Percentiles rank a stretch among this genome's conserved stretches.
Conservation (phyloP, 345 rosid genomes). For the Ailanthus altissimus region DNA sequence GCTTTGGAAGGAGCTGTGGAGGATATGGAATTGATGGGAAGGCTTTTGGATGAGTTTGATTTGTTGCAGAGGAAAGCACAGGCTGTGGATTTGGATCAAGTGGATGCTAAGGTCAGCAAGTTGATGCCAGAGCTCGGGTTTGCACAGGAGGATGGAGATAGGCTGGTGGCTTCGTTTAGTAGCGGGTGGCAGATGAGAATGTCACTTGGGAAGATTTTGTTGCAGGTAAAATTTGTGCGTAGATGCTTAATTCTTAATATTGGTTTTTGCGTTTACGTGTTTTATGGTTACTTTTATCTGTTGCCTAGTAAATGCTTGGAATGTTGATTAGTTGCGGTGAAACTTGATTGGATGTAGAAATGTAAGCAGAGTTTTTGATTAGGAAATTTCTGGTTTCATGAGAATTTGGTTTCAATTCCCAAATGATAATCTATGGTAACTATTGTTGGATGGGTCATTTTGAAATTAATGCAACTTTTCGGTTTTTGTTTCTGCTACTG, state of each 20-base stretch:
- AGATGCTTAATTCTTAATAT: neutral
- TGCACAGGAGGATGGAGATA: slow-evolving; percentile 73
- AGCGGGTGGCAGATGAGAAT: slow-evolving; percentile 99
- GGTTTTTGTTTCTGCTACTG: neutral
- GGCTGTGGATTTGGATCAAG: slow-evolving; percentile 61
- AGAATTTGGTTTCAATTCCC: neutral
- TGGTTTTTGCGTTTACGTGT: neutral
- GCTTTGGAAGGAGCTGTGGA: slow-evolving; percentile 77
- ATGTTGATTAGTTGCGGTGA: neutral
- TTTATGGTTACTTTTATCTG: neutral
- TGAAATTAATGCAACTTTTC: neutral
- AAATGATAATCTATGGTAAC: neutral
- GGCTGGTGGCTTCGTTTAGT: slow-evolving; percentile 93
- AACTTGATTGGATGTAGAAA: neutral
- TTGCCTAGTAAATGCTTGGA: neutral
- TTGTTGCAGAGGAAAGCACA: slow-evolving; percentile 82
- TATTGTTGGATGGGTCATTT: neutral
- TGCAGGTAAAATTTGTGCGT: slow-evolving; percentile 59
- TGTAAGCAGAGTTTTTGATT: neutral
- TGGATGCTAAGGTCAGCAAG: slow-evolving; percentile 87
- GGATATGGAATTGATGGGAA: slow-evolving; percentile 93
- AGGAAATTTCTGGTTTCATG: neutral
- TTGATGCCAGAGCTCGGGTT: slow-evolving; percentile 95
- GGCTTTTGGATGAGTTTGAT: slow-evolving; percentile 93
- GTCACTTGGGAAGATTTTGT: slow-evolving; percentile 93